These are phyloP conservation scores for Phytophthora sansomeana DNA, from an alignment of 352 stramenopile genomes.

Conservation along the genomic window DNA sequence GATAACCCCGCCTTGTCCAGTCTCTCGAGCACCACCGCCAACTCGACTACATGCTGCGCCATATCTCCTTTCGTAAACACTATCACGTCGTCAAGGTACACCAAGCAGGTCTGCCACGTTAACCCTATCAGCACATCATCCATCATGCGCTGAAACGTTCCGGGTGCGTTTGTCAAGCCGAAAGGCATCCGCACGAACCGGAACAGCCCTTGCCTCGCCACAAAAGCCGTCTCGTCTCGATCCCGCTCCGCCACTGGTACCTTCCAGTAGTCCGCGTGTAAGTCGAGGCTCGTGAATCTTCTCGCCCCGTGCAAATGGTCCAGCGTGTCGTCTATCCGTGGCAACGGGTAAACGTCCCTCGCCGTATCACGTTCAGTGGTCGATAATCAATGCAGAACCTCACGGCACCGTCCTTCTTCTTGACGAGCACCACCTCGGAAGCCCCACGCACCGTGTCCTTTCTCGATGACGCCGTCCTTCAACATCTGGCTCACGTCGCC, in stretches of 20 bases:
- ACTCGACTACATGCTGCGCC: constrained; percentile 20
- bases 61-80: constrained; percentile 20
- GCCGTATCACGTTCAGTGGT: not conserved
- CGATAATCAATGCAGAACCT: not conserved
- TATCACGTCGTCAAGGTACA: constrained; percentile 32
- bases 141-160: no score
- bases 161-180: no score
- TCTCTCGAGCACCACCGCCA: constrained; percentile 27
- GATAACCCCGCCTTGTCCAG: constrained; percentile 7
- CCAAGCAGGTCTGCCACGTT: no score
- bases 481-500: not conserved
- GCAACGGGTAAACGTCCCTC: not conserved
- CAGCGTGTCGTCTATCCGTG: no score
- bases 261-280: no score
- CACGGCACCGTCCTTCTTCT: not conserved
- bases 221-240: no score
- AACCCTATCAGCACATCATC: no score
- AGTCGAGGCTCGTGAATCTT: no score
- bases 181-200: no score
- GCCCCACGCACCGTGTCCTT: not conserved
- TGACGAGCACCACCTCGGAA: not conserved
- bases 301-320: no score
- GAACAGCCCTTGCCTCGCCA: no score
- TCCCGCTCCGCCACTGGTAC: no score
- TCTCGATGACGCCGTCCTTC: not conserved